Evolutionary conservation across 345 rosid genomes (phyloP).

Genomic region (Cochlearia excelsa): DNA sequence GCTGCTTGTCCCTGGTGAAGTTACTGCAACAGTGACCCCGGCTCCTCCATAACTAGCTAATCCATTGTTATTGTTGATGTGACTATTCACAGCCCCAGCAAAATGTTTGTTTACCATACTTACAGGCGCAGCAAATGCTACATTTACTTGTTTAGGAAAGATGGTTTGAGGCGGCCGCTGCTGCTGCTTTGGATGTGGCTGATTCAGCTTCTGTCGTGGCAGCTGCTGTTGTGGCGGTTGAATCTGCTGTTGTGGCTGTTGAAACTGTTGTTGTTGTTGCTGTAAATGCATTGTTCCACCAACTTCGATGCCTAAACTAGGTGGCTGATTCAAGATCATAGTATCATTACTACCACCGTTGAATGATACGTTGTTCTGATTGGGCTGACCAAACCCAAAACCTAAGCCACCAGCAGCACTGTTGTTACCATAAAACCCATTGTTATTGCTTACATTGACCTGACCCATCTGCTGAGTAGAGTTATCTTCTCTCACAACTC

Average conservation of each 20-base stretch:
- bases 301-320: conserved; percentile 45
- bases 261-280: conserved; percentile 42
- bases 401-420: conserved; percentile 43
- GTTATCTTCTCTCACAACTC: conserved; percentile 79
- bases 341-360: conserved; percentile 36
- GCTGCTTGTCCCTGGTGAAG: conserved; percentile 66
- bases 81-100: conserved; percentile 43
- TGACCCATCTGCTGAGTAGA: conserved; percentile 39
- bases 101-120: conserved; percentile 38
- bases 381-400: conserved; percentile 59
- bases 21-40: conserved; percentile 44
- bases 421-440: conserved; percentile 44
- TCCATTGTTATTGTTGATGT: conserved; percentile 45
- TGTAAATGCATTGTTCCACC: conserved; percentile 41
- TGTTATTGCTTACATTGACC: conserved; percentile 36
- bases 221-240: conserved; percentile 28
- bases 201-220: conserved; percentile 36
- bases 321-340: conserved; percentile 43
- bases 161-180: conserved; percentile 39
- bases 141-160: conserved; percentile 63
- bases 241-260: conserved; percentile 22
- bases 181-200: conserved; percentile 31
- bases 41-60: conserved; percentile 51
- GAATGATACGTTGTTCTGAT: conserved; percentile 42
- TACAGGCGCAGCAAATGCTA: conserved; percentile 61